Evolutionary conservation across 495 filamentous ascomycete genomes (phyloP), one percentile per base, ranked within the genome.

Genomic region (Saxophila tyrrhenica): DNA sequence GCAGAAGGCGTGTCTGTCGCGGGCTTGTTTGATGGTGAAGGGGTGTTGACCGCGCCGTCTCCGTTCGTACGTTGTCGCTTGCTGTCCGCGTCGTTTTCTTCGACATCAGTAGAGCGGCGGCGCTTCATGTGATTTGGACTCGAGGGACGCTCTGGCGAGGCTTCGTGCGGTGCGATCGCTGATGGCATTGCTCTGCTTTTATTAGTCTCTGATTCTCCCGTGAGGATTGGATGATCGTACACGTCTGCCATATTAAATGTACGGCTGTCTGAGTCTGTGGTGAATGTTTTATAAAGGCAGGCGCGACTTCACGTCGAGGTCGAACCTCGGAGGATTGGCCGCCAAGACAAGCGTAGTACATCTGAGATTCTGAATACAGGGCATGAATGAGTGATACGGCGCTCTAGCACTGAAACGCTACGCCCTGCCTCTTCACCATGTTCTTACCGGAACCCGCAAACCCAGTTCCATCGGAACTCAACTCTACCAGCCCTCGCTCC

Each of bases 391-490:
- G n/a, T n/a, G n/a, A n/a, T n/a, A n/a, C n/a, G n/a, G n/a, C n/a
- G 29, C 29, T 39, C 68, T n/a, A 95, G 65, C 86, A 92, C 64
- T 92, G 87, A 69, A 96, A 98, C 0, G 84, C 85, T 7, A 94
- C 81, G 0, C 85, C 85, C 23, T 72, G 69, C 69, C 82, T 94
- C 69, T 85, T 85, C 19, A 87, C 89, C 61, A 84, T 78, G 64
- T 85, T 95, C 29, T 79, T 78, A 3, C 92, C 92, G 16, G 86
- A 82, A 0, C 85, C 84, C 1, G 92, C 89, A 72, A 94, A 98
- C 1, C 92, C 92, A 0, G 92, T 98, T 0, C 92, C 92, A 58
- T 96, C 91, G 24, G 83, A 84, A 57, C 79, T 82, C 44, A 98
- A 78, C 66, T 87, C 82, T 10, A 97, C 88, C 25, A 95, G 57